A percentile compares a stretch with the other conserved stretches of the same genome.
Evolutionary conservation across 768 basidiomycete genomes (phyloP).

Genomic region (Mycena kentingensis): DNA sequence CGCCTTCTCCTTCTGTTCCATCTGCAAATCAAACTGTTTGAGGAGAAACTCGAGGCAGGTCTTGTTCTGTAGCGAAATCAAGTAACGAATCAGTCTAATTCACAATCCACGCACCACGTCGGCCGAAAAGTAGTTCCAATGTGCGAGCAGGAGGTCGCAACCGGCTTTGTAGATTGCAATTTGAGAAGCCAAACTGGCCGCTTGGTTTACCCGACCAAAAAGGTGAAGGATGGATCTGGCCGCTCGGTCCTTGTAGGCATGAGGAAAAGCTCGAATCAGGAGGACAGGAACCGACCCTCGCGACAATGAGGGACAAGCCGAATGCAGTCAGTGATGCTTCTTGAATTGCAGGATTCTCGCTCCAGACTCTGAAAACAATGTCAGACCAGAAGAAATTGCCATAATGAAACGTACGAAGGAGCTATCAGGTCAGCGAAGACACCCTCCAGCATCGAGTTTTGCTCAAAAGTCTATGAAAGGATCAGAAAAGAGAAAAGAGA

Average conservation of each 20-base stretch:
- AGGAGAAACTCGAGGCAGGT: conserved; percentile 61
- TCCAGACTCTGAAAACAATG: no score
- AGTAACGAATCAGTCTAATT: neutral
- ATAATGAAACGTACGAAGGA: no score
- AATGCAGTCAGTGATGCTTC: conserved; percentile 70
- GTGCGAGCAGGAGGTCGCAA: no score
- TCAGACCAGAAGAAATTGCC: no score
- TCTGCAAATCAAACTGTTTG: conserved; percentile 49
- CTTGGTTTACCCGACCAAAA: no score
- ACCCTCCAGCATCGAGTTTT: conserved; percentile 71
- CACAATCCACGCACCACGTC: no score
- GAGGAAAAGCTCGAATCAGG: conserved; percentile 63
- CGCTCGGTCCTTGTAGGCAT: no score
- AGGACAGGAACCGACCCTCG: conserved; percentile 43
- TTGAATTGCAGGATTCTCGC: conserved; percentile 66
- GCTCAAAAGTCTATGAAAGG: conserved; percentile 56
- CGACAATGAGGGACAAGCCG: conserved; percentile 77
- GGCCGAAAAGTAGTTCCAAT: no score
- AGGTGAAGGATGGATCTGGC: conserved; percentile 66
- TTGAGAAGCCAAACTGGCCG: no score
- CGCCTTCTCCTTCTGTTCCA: conserved; percentile 35
- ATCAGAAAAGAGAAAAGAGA: neutral
- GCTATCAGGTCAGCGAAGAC: conserved; percentile 79
- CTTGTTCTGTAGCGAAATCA: neutral
- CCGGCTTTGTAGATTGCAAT: no score